A percentile compares a stretch with the other conserved stretches of the same genome.
Conservation (phyloP, 2,329 filamentous ascomycete species). For the Raffaelea arxii region DNA sequence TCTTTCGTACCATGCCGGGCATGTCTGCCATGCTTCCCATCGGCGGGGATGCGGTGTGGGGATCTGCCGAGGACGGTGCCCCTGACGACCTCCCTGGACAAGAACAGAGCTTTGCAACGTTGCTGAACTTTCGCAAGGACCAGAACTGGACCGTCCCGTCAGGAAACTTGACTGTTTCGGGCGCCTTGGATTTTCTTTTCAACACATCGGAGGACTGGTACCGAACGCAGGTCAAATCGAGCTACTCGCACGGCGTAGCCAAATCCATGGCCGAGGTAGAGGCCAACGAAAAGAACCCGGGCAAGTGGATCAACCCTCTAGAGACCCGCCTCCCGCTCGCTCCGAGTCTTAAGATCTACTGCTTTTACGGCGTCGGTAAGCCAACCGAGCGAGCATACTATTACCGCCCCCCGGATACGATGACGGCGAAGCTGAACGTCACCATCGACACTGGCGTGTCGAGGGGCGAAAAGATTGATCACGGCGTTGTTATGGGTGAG, state of each 20-base stretch:
- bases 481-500: conserved; percentile 89
- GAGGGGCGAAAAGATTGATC: conserved; percentile 53
- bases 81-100: conserved; percentile 77
- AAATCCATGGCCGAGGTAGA: conserved; percentile 72
- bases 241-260: conserved; percentile 84
- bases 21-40: conserved; percentile 95
- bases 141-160: conserved; percentile 55
- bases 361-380: conserved; percentile 94
- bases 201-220: conserved; percentile 82
- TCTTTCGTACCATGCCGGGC: conserved; percentile 95
- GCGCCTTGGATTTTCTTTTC: conserved; percentile 70
- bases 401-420: conserved; percentile 64
- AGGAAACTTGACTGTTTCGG: conserved; percentile 69
- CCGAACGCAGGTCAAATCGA: conserved; percentile 55
- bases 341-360: conserved; percentile 87
- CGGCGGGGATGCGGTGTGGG: conserved; percentile 91
- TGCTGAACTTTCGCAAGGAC: conserved; percentile 70
- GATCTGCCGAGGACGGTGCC: conserved; percentile 66
- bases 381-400: conserved; percentile 88
- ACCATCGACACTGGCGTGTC: conserved; percentile 60
- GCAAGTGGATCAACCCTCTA: conserved; percentile 91
- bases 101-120: conserved; percentile 63
- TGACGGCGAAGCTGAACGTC: conserved; percentile 59
- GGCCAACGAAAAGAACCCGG: conserved; percentile 62
- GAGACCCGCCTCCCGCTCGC: conserved; percentile 81